Conservation (phyloP, 225 moss, liverwort and hornwort genomes). For the Climacium dendroides region DNA sequence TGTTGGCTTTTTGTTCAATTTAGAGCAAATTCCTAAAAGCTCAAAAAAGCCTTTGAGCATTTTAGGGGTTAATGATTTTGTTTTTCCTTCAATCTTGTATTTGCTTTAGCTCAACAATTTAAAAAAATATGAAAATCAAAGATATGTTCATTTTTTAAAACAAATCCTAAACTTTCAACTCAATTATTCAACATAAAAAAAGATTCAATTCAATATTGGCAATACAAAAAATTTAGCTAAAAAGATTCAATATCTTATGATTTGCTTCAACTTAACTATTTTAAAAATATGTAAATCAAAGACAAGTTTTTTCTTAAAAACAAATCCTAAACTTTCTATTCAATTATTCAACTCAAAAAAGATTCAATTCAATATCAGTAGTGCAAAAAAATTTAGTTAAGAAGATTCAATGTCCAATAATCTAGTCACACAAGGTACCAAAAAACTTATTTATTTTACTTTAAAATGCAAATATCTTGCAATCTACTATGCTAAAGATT, state of each 20-base stretch:
- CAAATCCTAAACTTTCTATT: not conserved
- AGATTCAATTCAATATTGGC: not conserved
- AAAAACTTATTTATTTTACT: not conserved
- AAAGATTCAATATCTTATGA: not conserved
- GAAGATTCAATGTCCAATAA: not conserved
- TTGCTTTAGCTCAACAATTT: not conserved
- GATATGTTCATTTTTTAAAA: not conserved
- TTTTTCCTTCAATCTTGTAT: not conserved
- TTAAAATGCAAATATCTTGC: not conserved
- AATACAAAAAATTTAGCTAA: not conserved
- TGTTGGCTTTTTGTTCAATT: no score
- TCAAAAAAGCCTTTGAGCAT: no score
- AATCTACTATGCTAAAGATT: not conserved
- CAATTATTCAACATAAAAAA: not conserved
- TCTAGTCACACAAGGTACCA: not conserved
- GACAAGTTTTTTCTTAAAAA: no score
- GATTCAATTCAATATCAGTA: not conserved
- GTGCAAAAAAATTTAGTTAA: not conserved
- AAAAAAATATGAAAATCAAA: not conserved
- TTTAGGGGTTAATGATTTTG: no score
- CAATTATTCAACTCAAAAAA: not conserved
- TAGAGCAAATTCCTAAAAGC: no score
- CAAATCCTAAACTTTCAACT: not conserved
- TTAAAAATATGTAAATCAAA: no score
- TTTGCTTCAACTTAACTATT: not conserved